Conservation (phyloP, 2,329 filamentous ascomycete species). For the Colletotrichum eremochloae region DNA sequence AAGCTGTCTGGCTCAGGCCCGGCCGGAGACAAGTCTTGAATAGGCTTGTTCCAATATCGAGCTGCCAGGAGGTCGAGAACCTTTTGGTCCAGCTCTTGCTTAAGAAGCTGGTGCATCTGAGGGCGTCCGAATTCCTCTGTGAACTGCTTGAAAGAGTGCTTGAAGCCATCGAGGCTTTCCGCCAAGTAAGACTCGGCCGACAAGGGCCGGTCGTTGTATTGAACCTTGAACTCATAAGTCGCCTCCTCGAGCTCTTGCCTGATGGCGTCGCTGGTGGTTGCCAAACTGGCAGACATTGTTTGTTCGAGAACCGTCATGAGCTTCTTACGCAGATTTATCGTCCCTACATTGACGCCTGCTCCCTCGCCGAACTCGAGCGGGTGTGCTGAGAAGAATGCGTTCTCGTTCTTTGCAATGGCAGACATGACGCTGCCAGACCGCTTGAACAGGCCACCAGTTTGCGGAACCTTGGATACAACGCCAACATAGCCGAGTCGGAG, state of each 20-base stretch:
- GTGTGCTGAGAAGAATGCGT: slow-evolving; percentile 87
- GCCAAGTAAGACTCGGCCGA: slow-evolving; percentile 97
- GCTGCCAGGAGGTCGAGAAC: slow-evolving; percentile 94
- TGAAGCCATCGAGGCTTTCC: slow-evolving; percentile 95
- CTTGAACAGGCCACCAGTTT: slow-evolving; percentile 80
- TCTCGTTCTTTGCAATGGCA: slow-evolving; percentile 89
- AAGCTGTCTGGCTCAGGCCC: slow-evolving; percentile 79
- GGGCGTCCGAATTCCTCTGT: slow-evolving; percentile 89
- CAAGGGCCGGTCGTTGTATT: slow-evolving; percentile 96
- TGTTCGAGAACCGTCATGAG: slow-evolving; percentile 97
- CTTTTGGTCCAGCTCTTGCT: slow-evolving; percentile 92
- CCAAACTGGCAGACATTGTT: slow-evolving; percentile 94
- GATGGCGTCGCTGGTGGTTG: slow-evolving; percentile 91
- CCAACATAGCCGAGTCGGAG: slow-evolving; percentile 96
- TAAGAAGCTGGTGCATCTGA: slow-evolving; percentile 90
- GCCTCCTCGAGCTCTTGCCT: slow-evolving; percentile 96
- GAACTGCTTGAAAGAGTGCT: slow-evolving; percentile 97
- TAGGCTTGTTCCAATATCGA: slow-evolving; percentile 96
- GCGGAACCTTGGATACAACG: slow-evolving; percentile 87
- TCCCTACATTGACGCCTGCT: slow-evolving; percentile 82
- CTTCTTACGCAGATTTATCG: slow-evolving; percentile 89
- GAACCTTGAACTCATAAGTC: slow-evolving; percentile 98
- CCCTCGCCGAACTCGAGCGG: slow-evolving; percentile 82
- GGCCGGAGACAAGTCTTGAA: slow-evolving; percentile 81
- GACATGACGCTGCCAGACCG: slow-evolving; percentile 83